A percentile compares a stretch with the other conserved stretches of the same genome.
Evolutionary conservation across 2,329 filamentous ascomycete genomes (phyloP).

Genomic region (Hyphodiscus sp.): DNA sequence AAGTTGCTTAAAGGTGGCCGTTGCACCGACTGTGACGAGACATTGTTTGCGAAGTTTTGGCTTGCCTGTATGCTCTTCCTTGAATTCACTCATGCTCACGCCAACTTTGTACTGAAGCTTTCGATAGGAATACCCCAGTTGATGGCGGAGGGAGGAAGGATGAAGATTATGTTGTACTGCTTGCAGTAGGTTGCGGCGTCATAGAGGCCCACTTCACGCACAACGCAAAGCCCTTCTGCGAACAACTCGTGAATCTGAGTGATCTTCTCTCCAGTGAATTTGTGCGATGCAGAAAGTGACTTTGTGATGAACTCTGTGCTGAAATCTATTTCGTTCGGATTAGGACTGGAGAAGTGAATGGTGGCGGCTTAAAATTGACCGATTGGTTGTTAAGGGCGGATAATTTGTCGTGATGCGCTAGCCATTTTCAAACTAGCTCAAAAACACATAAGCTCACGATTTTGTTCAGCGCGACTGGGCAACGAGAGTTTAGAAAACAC

Average conservation of each 20-base stretch:
- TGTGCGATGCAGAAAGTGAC: too few species aligned
- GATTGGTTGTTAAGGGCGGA: too few species aligned
- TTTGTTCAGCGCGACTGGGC: neutral
- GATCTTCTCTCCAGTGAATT: neutral
- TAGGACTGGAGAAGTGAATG: too few species aligned
- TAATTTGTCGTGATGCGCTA: neutral
- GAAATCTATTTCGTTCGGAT: too few species aligned
- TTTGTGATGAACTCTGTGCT: too few species aligned
- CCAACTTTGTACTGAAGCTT: neutral
- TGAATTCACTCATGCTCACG: neutral
- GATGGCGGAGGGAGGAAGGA: neutral
- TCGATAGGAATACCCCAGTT: too few species aligned
- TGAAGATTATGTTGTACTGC: neutral
- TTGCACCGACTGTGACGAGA: slow-evolving; percentile 90
- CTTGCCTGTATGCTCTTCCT: neutral
- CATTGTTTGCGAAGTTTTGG: slow-evolving; percentile 37
- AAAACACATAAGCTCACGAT: neutral
- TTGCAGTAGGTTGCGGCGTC: too few species aligned
- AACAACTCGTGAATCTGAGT: too few species aligned
- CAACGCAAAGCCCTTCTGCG: too few species aligned
- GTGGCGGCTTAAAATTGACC: too few species aligned
- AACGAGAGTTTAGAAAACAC: slow-evolving; percentile 4
- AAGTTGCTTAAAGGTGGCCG: slow-evolving; percentile 71
- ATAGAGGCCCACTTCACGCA: too few species aligned
- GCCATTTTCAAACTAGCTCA: neutral